Conservation (phyloP, 164 flowering plant species). For the Pachysandra terminalis region DNA sequence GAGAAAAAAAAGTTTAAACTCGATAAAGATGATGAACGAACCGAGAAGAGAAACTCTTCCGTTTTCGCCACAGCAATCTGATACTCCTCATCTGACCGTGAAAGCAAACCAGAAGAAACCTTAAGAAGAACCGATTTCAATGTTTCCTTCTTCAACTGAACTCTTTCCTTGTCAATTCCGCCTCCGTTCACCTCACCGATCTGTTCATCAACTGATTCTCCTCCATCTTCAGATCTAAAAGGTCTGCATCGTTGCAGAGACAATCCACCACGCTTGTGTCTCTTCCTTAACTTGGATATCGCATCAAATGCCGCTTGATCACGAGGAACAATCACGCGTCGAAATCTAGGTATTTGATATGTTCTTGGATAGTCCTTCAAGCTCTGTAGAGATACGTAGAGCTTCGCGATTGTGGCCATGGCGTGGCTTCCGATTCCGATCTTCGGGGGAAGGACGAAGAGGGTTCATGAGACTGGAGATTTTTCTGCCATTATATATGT, state of each 20-base stretch:
- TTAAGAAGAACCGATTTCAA: constrained; percentile 32
- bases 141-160: constrained; percentile 23
- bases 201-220: constrained; percentile 23
- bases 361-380: constrained; percentile 22
- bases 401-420: constrained; percentile 55
- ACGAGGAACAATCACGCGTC: constrained; percentile 18
- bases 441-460: too few species aligned
- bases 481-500: background rate
- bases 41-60: constrained; percentile 57
- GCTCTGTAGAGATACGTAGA: constrained; percentile 35
- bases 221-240: constrained; percentile 42
- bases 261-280: constrained; percentile 18
- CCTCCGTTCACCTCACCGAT: constrained; percentile 12
- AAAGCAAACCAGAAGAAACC: constrained; percentile 27
- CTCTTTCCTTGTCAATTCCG: background rate
- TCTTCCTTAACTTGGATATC: constrained; percentile 13
- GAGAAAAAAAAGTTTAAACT: too few species aligned
- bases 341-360: constrained; percentile 7
- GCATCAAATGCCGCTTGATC: constrained; percentile 16
- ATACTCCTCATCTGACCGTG: constrained; percentile 24
- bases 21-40: too few species aligned
- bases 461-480: background rate
- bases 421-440: background rate
- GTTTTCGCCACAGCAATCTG: constrained; percentile 33
- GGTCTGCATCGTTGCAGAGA: constrained; percentile 36